Base-by-base conservation (phyloP, 2,329 filamentous ascomycete genomes). In the Diaporthe citrichinensis region DNA sequence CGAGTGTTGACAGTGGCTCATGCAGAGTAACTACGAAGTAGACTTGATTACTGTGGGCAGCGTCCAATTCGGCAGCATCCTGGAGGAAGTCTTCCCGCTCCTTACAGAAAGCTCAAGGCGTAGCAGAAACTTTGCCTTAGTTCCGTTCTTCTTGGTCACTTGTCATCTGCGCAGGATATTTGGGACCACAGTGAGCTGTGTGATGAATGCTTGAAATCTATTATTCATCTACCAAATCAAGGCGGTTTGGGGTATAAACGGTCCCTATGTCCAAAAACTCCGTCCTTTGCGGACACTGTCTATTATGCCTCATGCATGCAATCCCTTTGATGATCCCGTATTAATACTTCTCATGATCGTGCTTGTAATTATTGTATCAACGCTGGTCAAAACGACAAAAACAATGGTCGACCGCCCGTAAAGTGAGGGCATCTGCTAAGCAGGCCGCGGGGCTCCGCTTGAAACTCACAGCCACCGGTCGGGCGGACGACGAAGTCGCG, bases 191-290 rank as follows among this genome's bases (percentile, higher is more conserved):
- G 2, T 15, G 46, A 10, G 34, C 17, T 6, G 1, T 39, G 20
- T 7, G 23, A 53, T 39, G 34, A 53, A 55, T 31, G 65, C 65
- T 55, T 69, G 23, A 49, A 57, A 20, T 71, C 14, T 62, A 61
- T 51, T 73, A 25, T 73, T 65, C 61, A 73, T 68, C 39, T 68
- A 31, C 61, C 44, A 61, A 31, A 53, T 44, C 20, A 73, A 59
- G 57, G 69, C 55, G 62, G 36, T 34, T 71, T 55, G 76, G 75
- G 75, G 76, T 77, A 77, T 77, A 75, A 73, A 41, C 41, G 41
- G 53, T 65, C 71, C 44, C 58, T 55, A 68, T 65, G 53, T 39
- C 73, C 72, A 55, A 73, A 28, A 69, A 73, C 69, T 59, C 76
- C 76, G 23, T 71, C 74, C 73, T 31, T 28, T 67, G 51, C 58